A percentile compares a stretch with the other conserved stretches of the same genome.
Conservation (phyloP, 345 rosid species). For the Populus ilicifolia region DNA sequence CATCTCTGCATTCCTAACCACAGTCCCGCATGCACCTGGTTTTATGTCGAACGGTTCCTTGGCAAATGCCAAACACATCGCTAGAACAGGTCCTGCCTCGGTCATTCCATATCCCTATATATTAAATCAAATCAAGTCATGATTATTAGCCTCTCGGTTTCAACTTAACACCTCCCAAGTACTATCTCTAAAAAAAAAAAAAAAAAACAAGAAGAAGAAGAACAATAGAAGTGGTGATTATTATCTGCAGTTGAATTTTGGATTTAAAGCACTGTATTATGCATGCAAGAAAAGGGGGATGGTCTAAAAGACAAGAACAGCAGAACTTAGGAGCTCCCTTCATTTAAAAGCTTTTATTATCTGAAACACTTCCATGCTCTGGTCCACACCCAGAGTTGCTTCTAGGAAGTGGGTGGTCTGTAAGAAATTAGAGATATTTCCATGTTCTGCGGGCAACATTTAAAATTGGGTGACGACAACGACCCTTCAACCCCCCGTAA, state of each 20-base stretch:
- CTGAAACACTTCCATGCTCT: neutral
- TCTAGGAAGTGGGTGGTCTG: too few relatives aligned
- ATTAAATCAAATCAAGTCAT: neutral
- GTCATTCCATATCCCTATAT: conserved; percentile 92
- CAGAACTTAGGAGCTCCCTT: neutral
- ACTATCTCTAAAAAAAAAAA: too few relatives aligned
- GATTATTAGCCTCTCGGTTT: too few relatives aligned
- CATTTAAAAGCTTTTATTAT: neutral
- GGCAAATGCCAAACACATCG: conserved; percentile 79
- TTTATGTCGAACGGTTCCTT: too few relatives aligned
- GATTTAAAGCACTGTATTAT: too few relatives aligned
- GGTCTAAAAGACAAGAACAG: neutral
- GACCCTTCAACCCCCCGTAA: neutral
- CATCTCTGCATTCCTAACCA: conserved; percentile 85
- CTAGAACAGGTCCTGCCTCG: conserved; percentile 81
- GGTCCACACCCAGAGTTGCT: neutral
- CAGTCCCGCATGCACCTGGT: conserved; percentile 81
- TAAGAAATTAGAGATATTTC: too few relatives aligned
- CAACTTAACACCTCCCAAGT: too few relatives aligned
- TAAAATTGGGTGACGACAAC: neutral
- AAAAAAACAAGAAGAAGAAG: too few relatives aligned
- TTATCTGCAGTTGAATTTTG: too few relatives aligned
- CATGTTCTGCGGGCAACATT: too few relatives aligned
- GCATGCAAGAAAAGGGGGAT: neutral
- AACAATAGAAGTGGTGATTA: too few relatives aligned